These are phyloP conservation scores for Cicer judaicum DNA, from an alignment of 306 rosid species.

Conservation along the genomic window DNA sequence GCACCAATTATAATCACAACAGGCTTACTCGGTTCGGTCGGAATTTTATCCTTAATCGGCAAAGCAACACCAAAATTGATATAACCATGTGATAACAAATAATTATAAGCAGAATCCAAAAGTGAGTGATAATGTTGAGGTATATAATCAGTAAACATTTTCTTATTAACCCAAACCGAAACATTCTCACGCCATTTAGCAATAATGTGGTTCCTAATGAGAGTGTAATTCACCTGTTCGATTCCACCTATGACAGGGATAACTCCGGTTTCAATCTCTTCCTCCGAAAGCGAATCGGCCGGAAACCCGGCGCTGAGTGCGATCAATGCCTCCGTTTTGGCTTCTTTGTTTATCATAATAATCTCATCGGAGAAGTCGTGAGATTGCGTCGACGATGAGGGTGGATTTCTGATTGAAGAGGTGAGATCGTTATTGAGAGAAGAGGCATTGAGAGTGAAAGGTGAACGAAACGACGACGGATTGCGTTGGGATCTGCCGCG, in stretches of 20 bases:
- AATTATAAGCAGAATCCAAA: conserved; percentile 76
- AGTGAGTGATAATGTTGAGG: conserved; percentile 70
- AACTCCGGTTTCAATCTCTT: conserved; percentile 83
- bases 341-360: conserved; percentile 81
- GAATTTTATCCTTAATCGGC: conserved; percentile 65
- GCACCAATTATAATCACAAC: conserved; percentile 78
- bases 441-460: conserved; percentile 45
- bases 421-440: conserved; percentile 45
- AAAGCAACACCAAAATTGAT: conserved; percentile 83
- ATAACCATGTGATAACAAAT: conserved; percentile 76
- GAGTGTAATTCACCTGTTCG: conserved; percentile 91
- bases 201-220: conserved; percentile 88
- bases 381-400: conserved; percentile 12
- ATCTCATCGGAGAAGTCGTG: conserved; percentile 77
- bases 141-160: conserved; percentile 65
- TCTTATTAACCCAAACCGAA: conserved; percentile 74
- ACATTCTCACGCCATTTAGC: conserved; percentile 95
- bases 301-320: conserved; percentile 89
- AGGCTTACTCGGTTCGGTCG: conserved; percentile 60
- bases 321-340: conserved; percentile 83
- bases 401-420: conserved; percentile 46
- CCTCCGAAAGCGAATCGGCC: conserved; percentile 86
- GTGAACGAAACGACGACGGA: conserved; percentile 63
- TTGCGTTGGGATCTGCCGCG: conserved; percentile 84
- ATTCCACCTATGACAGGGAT: conserved; percentile 79